These are phyloP conservation scores for Nicotiana attenuata DNA, from an alignment of 257 asterid species.

Conservation along the genomic window DNA sequence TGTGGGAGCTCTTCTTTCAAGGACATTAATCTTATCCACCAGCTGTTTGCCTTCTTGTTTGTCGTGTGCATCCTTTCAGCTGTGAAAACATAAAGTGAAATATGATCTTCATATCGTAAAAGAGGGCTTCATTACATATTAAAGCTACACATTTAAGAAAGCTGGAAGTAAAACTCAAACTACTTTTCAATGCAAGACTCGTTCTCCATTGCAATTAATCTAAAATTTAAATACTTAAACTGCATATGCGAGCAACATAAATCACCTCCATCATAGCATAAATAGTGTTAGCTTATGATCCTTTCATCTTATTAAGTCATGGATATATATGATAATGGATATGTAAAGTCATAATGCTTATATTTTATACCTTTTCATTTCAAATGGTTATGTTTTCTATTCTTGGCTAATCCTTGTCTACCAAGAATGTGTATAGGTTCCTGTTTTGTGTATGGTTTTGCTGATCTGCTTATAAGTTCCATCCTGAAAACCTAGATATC, in stretches of 20 bases:
- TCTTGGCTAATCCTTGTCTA: too few relatives aligned
- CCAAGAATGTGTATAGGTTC: too few relatives aligned
- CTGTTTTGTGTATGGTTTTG: too few relatives aligned
- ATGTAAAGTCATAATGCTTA: too few relatives aligned
- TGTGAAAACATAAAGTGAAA: background rate
- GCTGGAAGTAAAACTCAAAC: background rate
- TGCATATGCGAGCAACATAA: background rate
- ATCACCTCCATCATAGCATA: background rate
- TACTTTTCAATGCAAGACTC: too few relatives aligned
- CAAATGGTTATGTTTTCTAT: too few relatives aligned
- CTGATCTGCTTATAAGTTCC: too few relatives aligned
- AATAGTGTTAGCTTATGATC: background rate
- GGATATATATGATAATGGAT: too few relatives aligned
- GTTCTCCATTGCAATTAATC: too few relatives aligned
- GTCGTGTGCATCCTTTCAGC: background rate
- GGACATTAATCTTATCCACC: background rate
- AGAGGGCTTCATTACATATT: background rate
- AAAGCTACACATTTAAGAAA: background rate
- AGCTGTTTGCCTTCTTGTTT: background rate
- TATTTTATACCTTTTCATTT: too few relatives aligned
- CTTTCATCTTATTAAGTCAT: background rate
- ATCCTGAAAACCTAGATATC: too few relatives aligned
- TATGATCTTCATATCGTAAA: background rate
- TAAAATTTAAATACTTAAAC: background rate
- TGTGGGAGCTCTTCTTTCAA: background rate